These are phyloP conservation scores for Heritiera fomes DNA, from an alignment of 345 rosid species.

Conservation along the genomic window DNA sequence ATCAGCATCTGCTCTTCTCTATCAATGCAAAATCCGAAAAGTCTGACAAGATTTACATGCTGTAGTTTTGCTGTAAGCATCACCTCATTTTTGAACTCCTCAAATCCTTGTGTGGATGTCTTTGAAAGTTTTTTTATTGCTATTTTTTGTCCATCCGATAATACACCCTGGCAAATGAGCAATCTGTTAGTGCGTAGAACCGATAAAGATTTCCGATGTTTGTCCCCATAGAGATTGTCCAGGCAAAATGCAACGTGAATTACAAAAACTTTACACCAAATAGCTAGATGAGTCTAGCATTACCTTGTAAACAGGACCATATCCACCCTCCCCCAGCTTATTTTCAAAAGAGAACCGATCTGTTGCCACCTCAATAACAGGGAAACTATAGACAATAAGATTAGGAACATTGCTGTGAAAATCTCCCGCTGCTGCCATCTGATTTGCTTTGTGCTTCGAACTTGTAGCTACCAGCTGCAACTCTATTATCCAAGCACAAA, in stretches of 20 bases:
- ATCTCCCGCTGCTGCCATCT: neutral
- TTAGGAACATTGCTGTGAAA: neutral
- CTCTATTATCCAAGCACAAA: neutral
- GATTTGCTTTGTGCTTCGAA: neutral
- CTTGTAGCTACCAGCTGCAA: neutral
- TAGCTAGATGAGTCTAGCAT: no score
- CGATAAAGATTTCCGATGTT: no score
- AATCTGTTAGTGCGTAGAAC: no score
- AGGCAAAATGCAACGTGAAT: no score
- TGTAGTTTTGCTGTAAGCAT: slow-evolving; percentile 22
- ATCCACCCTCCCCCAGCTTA: slow-evolving; percentile 30
- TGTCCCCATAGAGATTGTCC: no score
- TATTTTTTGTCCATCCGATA: slow-evolving; percentile 19
- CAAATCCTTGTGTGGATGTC: slow-evolving; percentile 19
- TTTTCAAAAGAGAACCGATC: slow-evolving; percentile 15
- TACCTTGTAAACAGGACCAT: slow-evolving; percentile 26
- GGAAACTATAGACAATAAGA: slow-evolving; percentile 12
- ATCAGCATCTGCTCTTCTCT: slow-evolving; percentile 19
- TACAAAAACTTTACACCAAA: no score
- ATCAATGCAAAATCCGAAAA: slow-evolving; percentile 21
- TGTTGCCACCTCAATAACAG: slow-evolving; percentile 14
- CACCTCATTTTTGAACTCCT: slow-evolving; percentile 34
- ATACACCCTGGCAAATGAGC: slow-evolving; percentile 9
- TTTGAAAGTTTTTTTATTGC: slow-evolving; percentile 31
- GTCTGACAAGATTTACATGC: slow-evolving; percentile 25